A percentile compares a stretch with the other conserved stretches of the same genome.
phyloP scores from a whole-genome alignment of 2,329 filamentous ascomycete species.

The Paramyrothecium roridum region DNA sequence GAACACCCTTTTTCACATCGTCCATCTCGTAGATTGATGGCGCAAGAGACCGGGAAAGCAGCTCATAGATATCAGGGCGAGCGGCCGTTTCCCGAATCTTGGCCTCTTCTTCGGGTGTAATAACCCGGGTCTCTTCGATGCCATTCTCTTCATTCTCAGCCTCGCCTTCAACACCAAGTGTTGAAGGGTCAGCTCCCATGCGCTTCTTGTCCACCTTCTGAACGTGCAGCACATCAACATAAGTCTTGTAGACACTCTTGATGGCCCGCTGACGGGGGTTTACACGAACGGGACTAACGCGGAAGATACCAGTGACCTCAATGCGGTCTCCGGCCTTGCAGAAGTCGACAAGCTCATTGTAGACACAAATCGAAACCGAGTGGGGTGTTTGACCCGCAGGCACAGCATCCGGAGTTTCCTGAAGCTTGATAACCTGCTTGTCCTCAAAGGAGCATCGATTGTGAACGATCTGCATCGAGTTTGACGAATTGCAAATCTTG shows the following conservation, averaged over 20 bases:
- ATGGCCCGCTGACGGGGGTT: constrained; percentile 90
- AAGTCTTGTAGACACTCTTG: constrained; percentile 97
- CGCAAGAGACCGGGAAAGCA: constrained; percentile 84
- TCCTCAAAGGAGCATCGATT: constrained; percentile 94
- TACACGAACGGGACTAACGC: constrained; percentile 87
- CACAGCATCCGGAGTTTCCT: constrained; percentile 93
- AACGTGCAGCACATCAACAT: constrained; percentile 90
- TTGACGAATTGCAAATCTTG: constrained; percentile 74
- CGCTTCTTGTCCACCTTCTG: constrained; percentile 96
- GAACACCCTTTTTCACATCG: constrained; percentile 96
- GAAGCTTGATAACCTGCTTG: constrained; percentile 97
- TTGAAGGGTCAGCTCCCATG: constrained; percentile 86
- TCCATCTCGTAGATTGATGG: constrained; percentile 98
- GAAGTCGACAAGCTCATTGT: constrained; percentile 94
- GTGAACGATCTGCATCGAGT: constrained; percentile 98
- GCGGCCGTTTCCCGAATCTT: constrained; percentile 80
- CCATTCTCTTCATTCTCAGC: constrained; percentile 64
- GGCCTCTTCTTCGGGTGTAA: constrained; percentile 81
- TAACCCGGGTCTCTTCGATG: constrained; percentile 79
- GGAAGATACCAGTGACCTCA: constrained; percentile 94
- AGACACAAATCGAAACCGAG: constrained; percentile 92
- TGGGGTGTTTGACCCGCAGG: constrained; percentile 96
- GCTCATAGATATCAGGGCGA: constrained; percentile 86
- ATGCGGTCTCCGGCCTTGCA: constrained; percentile 98
- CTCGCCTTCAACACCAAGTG: constrained; percentile 76